Base-by-base conservation (phyloP, 306 rosid genomes). In the Rosa lucieae region DNA sequence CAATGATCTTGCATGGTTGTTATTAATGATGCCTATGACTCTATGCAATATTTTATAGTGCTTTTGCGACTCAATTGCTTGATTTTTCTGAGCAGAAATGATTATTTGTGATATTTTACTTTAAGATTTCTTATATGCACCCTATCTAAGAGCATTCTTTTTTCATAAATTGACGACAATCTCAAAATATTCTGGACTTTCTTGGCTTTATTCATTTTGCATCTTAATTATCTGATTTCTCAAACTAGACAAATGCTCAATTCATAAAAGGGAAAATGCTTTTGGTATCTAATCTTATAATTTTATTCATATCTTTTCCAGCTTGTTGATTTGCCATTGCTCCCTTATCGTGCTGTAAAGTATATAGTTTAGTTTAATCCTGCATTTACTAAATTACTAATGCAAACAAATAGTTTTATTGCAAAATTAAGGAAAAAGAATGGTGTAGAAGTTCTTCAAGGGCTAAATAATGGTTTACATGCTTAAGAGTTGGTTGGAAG, bases 1-100 rank as follows among this genome's bases (percentile, higher is more conserved):
- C 52, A 9, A 23, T n/a, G 15, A 5, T 74, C 69, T 79, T 48
- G 67, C 79, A 79, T 78, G 70, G 65, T 15, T 75, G 48, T 55
- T 21, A 74, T 39, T 15, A 39, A 23, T 46, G 26, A 63, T 67
- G n/a, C 15, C 46, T 23, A n/a, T 4, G 29, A n/a, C 4, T 53
- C 3, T 58, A 42, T 56, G 68, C 37, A 37, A 35, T 10, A 48
- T 12, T n/a, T 46, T 63, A 20, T 53, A 44, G 35, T 39, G 44
- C 47, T 26, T 37, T 72, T 51, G 44, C 73, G 17, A 47, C 32
- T 21, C 65, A 46, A 17, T 32, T 47, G 21, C 61, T 65, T 63
- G 46, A 65, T 76, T 76, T 15, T 56, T 13, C 0, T 1, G 20
- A 17, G 48, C 67, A 74, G 39, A 55, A 40, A n/a, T 56, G 40